A percentile compares a stretch with the other conserved stretches of the same genome.
These are phyloP conservation scores for Trypanosoma platydactyli DNA, from an alignment of 208 protist genomes.

Conservation along the genomic window DNA sequence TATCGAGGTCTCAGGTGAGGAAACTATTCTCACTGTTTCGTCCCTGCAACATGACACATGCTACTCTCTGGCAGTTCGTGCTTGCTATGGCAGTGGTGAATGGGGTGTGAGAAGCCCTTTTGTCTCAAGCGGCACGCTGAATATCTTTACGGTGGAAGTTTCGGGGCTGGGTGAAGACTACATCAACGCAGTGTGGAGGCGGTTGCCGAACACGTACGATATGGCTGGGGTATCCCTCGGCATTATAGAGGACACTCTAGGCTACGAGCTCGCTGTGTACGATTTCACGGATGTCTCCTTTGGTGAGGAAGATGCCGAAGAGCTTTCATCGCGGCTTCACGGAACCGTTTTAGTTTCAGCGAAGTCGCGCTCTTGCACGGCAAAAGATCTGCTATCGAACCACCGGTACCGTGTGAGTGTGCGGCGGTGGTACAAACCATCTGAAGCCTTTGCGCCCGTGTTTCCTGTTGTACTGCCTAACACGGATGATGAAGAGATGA, in stretches of 20 bases:
- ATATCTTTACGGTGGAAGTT: slow-evolving; percentile 65
- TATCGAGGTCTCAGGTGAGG: slow-evolving; percentile 53
- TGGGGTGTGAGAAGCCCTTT: slow-evolving; percentile 62
- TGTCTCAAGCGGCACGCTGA: slow-evolving; percentile 70
- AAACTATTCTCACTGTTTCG: slow-evolving; percentile 48
- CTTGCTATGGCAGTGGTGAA: slow-evolving; percentile 72
- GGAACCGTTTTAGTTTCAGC: slow-evolving; percentile 41
- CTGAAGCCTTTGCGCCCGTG: slow-evolving; percentile 41
- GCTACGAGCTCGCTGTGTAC: slow-evolving; percentile 75
- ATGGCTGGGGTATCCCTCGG: slow-evolving; percentile 49
- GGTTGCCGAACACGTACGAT: slow-evolving; percentile 62
- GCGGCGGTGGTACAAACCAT: slow-evolving; percentile 85
- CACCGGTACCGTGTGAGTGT: slow-evolving; percentile 81
- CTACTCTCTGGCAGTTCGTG: slow-evolving; percentile 70
- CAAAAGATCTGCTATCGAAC: slow-evolving; percentile 71
- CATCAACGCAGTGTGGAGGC: slow-evolving; percentile 73
- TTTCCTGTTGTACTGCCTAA: slow-evolving; percentile 13
- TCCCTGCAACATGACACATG: slow-evolving; percentile 61
- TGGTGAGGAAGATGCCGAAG: slow-evolving; percentile 46
- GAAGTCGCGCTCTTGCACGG: slow-evolving; percentile 51
- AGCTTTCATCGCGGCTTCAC: slow-evolving; percentile 16
- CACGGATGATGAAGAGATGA: slow-evolving; percentile 35
- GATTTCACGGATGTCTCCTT: slow-evolving; percentile 68
- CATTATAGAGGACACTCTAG: slow-evolving; percentile 74
- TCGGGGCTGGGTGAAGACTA: slow-evolving; percentile 80